Percentiles rank a stretch among this genome's conserved stretches.
Conservation (phyloP, 1,139 yeast genomes). For the Sporopachydermia cereana region DNA sequence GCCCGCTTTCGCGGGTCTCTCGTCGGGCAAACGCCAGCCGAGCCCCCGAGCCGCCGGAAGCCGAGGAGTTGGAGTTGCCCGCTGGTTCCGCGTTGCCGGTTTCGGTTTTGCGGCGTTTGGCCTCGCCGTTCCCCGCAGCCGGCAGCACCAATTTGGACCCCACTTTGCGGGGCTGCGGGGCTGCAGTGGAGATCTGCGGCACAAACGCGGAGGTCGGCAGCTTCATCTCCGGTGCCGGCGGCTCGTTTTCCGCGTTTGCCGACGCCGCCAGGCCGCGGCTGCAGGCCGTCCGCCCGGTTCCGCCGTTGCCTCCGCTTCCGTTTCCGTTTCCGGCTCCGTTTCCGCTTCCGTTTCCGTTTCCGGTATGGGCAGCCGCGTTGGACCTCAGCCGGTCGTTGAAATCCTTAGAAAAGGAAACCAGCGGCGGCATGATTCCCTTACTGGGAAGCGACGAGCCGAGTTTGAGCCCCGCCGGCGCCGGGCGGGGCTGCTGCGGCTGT, state of each 20-base stretch:
- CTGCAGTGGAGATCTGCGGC: too few relatives aligned
- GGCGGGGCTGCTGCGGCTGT: background rate
- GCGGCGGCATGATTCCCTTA: background rate
- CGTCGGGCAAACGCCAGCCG: constrained; percentile 9
- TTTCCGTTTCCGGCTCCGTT: too few relatives aligned
- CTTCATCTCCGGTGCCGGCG: background rate
- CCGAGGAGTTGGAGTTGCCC: too few relatives aligned
- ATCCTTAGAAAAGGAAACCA: background rate
- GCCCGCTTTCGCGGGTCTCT: constrained; percentile 5
- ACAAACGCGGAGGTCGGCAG: too few relatives aligned
- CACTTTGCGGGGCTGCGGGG: background rate
- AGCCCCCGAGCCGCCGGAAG: background rate
- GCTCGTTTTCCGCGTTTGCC: background rate
- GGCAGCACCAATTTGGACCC: constrained; percentile 1
- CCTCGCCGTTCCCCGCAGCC: background rate
- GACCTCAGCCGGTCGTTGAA: background rate
- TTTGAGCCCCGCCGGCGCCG: background rate
- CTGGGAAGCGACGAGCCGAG: background rate
- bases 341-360: too few relatives aligned
- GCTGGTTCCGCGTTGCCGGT: background rate
- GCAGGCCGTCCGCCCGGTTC: too few relatives aligned
- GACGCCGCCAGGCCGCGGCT: too few relatives aligned
- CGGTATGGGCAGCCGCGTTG: background rate
- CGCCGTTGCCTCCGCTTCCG: background rate
- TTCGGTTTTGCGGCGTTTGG: constrained; percentile 5